Conservation (phyloP, 1,284 basidiomycete genomes). For the Erythrobasidium hasegawianum region DNA sequence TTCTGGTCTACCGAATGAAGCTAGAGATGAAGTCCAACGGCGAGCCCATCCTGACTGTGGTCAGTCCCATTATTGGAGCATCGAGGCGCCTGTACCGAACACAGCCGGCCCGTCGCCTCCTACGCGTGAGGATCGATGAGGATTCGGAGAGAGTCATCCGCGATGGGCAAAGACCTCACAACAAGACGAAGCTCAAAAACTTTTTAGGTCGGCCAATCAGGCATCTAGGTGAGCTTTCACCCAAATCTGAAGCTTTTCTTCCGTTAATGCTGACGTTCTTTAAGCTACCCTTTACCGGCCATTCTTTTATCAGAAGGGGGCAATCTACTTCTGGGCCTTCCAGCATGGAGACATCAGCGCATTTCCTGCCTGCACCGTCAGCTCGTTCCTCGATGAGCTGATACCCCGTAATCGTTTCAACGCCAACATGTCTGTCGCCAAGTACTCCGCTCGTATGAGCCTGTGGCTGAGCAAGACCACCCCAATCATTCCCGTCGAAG, state of each 20-base stretch:
- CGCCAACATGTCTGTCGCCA: constrained; percentile 38
- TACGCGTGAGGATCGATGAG: background rate
- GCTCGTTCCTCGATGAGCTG: constrained; percentile 32
- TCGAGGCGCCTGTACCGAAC: background rate
- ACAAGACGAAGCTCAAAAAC: background rate
- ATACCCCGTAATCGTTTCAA: constrained; percentile 41
- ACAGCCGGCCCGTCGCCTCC: background rate
- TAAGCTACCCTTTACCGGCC: constrained; percentile 39
- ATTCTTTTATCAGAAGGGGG: constrained; percentile 44
- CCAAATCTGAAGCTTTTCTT: too few species aligned
- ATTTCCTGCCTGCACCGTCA: too few species aligned
- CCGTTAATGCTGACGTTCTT: too few species aligned
- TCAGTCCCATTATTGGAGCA: background rate
- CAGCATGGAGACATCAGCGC: too few species aligned
- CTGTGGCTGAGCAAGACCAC: constrained; percentile 44
- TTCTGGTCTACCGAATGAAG: constrained; percentile 4
- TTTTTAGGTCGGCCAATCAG: background rate
- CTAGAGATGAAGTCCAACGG: background rate
- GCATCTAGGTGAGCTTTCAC: constrained; percentile 3
- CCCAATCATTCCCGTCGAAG: background rate
- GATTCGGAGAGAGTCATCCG: background rate
- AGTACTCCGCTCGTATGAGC: constrained; percentile 43
- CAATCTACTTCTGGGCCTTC: constrained; percentile 41
- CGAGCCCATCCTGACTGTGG: background rate
- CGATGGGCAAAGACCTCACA: background rate